Evolutionary conservation across 2,329 filamentous ascomycete genomes (phyloP), one percentile per base, ranked within the genome.

Genomic region (Rosellinia necatrix): DNA sequence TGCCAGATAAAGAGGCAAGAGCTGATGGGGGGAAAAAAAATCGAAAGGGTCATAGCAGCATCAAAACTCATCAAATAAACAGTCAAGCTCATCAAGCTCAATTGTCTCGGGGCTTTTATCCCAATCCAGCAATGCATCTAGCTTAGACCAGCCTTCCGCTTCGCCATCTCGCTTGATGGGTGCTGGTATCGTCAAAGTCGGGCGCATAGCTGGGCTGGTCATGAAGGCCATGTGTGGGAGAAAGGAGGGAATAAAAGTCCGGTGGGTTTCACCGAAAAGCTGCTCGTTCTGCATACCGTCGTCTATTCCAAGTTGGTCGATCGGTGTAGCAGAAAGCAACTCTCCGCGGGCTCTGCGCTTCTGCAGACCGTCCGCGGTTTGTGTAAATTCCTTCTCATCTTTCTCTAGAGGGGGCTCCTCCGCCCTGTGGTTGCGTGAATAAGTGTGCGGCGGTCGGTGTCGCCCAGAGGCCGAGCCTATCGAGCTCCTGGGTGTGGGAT

Each of bases 301-400:
- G 56, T 80, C 78, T 55, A 76, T 64, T 29, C 72, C 66, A 17
- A 68, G 69, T 54, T 74, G 70, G 34, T 75, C 70, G 5, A 68
- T 63, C 21, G 72, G 69, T 27, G 73, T 71, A 27, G 64, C 64
- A 30, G 70, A 67, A 12, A 76, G 70, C 27, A 76, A 58, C 35
- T 77, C 76, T 24, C 80, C 78, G 40, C 72, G 79, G 19, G 86
- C 76, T 67, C 86, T 87, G 59, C 82, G 78, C 70, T 84, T 86
- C 66, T 85, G 90, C 66, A 97, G 83, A 44, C 88, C 91, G 64
- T 91, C 90, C 13, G 94, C 94, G 1, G 92, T 97, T 75, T 96
- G 91, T 6, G 93, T 97, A 70, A 99, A 99, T 74, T 97, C 94
- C 69, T 89, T 90, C 78, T 97, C 93, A 66, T 97, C 93, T 67